A percentile compares a stretch with the other conserved stretches of the same genome.
phyloP scores from a whole-genome alignment of 371 early-diverging fungal species.

The Syncephalastrum sp. region DNA sequence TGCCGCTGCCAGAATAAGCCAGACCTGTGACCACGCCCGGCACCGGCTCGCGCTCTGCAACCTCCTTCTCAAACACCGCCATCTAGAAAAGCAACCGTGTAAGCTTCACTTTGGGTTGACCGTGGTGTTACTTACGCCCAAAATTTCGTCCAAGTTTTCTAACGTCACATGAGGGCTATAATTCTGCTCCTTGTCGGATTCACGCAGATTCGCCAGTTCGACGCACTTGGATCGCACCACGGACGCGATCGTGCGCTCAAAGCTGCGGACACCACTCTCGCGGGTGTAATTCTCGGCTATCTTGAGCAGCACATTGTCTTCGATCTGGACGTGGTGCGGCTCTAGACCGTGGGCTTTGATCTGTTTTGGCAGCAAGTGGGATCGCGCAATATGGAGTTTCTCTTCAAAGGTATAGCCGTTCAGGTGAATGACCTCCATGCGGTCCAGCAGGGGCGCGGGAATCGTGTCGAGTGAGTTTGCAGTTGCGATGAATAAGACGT shows the following conservation, averaged over 20 bases:
- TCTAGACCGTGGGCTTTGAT: slow-evolving; percentile 61
- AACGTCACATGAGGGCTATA: slow-evolving; percentile 36
- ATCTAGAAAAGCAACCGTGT: slow-evolving; percentile 8
- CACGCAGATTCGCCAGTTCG: slow-evolving; percentile 50
- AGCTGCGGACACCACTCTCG: slow-evolving; percentile 82
- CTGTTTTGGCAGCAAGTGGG: slow-evolving; percentile 67
- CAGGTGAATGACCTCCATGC: slow-evolving; percentile 85
- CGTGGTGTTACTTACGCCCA: slow-evolving; percentile 49
- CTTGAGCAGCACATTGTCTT: slow-evolving; percentile 54
- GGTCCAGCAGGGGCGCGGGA: slow-evolving; percentile 78
- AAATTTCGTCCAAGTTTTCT: slow-evolving; percentile 55
- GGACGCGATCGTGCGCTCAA: slow-evolving; percentile 76
- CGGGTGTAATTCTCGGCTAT: slow-evolving; percentile 73
- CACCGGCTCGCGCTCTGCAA: slow-evolving; percentile 57
- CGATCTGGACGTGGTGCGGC: slow-evolving; percentile 37
- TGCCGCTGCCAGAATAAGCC: slow-evolving; percentile 76
- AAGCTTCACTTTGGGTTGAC: no score
- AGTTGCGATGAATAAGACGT: slow-evolving; percentile 84
- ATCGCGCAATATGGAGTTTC: slow-evolving; percentile 57
- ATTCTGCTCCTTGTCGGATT: slow-evolving; percentile 8
- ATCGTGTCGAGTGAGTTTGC: slow-evolving; percentile 81
- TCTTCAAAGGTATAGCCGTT: slow-evolving; percentile 86
- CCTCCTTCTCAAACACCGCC: slow-evolving; percentile 50
- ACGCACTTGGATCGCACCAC: slow-evolving; percentile 77
- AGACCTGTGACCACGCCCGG: slow-evolving; percentile 86